These are phyloP conservation scores for Viola odorata DNA, from an alignment of 345 rosid genomes.

Conservation along the genomic window DNA sequence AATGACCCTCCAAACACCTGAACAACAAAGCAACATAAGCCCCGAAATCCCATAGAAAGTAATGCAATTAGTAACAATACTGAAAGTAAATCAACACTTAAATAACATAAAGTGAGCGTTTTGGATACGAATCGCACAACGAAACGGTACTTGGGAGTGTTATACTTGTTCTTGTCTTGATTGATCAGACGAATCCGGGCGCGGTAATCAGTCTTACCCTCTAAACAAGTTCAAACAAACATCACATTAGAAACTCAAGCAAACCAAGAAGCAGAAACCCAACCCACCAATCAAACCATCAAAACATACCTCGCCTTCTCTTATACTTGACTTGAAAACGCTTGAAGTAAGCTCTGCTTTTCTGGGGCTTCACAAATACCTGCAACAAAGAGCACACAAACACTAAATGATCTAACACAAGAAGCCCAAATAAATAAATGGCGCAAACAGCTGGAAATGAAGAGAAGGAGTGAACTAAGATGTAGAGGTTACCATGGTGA, in stretches of 20 bases:
- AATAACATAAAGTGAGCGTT: not conserved
- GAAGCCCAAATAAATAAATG: not conserved
- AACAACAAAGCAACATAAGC: too few relatives aligned
- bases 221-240: conserved; percentile 21
- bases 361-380: conserved; percentile 50
- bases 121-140: conserved; percentile 68
- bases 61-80: not conserved
- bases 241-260: not conserved
- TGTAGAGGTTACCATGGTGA: conserved; percentile 5
- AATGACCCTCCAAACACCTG: not conserved
- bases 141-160: conserved; percentile 68
- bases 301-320: conserved; percentile 57
- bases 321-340: conserved; percentile 62
- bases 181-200: conserved; percentile 66
- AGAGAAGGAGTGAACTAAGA: too few relatives aligned
- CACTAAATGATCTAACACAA: not conserved
- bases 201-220: conserved; percentile 71
- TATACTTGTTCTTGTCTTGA: conserved; percentile 68
- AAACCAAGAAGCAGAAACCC: not conserved
- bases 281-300: not conserved
- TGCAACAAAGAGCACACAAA: conserved; percentile 10
- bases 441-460: too few relatives aligned
- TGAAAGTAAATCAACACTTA: not conserved
- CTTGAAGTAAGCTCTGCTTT: conserved; percentile 57
- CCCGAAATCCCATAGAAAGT: too few relatives aligned